A percentile compares a stretch with the other conserved stretches of the same genome.
Evolutionary conservation across 139 green algal species (phyloP).

Genomic region (Coelastrella sp.): DNA sequence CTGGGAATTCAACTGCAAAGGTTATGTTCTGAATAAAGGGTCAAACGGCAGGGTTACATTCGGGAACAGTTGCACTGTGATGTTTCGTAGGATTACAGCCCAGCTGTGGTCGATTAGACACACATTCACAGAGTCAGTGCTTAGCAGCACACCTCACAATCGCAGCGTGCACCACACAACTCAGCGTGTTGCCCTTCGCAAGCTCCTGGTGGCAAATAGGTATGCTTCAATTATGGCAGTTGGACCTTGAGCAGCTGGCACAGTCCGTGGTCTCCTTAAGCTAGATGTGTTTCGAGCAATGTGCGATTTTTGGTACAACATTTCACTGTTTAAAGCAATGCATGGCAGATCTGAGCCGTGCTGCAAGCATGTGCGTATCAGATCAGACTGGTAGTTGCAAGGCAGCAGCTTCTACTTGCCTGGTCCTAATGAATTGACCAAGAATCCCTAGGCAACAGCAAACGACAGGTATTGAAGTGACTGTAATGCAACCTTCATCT

Average conservation of each 20-base stretch:
- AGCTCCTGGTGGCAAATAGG: slow-evolving; percentile 47
- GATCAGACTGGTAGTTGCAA: too few relatives aligned
- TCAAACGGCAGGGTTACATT: not conserved
- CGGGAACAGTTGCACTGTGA: not conserved
- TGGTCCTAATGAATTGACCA: too few relatives aligned
- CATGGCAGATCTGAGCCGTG: too few relatives aligned
- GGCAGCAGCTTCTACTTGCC: not conserved
- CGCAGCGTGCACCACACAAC: not conserved
- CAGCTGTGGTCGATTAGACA: not conserved
- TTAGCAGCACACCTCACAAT: not conserved
- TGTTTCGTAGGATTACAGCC: not conserved
- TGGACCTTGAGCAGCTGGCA: not conserved
- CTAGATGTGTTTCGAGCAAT: too few relatives aligned
- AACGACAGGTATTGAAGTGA: not conserved
- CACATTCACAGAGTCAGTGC: not conserved
- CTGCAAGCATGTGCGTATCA: too few relatives aligned
- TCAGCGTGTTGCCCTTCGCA: slow-evolving; percentile 4
- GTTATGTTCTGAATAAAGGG: not conserved
- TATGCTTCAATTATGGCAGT: not conserved
- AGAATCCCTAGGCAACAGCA: not conserved
- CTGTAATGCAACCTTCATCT: not conserved
- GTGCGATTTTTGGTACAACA: too few relatives aligned
- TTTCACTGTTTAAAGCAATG: too few relatives aligned
- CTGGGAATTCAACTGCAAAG: not conserved
- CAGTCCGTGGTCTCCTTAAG: not conserved